These are phyloP conservation scores for Parmales sp. DNA, from an alignment of 108 stramenopile genomes.

Conservation along the genomic window DNA sequence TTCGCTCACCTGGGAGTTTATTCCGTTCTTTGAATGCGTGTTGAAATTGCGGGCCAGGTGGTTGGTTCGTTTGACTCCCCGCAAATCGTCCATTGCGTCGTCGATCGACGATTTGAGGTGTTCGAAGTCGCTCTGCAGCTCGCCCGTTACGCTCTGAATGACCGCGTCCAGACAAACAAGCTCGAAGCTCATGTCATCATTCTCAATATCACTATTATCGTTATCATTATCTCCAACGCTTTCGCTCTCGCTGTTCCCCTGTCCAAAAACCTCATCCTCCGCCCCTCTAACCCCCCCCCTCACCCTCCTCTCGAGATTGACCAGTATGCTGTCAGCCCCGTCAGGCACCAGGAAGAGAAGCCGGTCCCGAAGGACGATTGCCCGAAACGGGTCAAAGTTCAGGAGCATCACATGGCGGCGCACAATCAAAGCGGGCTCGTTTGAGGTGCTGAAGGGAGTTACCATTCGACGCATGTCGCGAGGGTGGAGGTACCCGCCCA, in stretches of 20 bases:
- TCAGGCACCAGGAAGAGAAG: constrained; percentile 62
- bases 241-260: not conserved
- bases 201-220: not conserved
- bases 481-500: constrained; percentile 78
- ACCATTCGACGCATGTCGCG: constrained; percentile 82
- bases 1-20: no score
- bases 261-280: constrained; percentile 43
- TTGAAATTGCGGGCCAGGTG: no score
- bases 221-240: not conserved
- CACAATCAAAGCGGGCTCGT: constrained; percentile 70
- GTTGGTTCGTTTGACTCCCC: no score
- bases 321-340: constrained; percentile 71
- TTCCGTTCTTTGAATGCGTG: no score
- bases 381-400: constrained; percentile 72
- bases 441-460: constrained; percentile 72
- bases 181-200: constrained; percentile 52
- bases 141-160: constrained; percentile 43
- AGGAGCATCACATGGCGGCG: constrained; percentile 73
- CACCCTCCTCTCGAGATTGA: constrained; percentile 50
- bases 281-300: constrained; percentile 41
- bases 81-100: constrained; percentile 34
- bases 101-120: constrained; percentile 33
- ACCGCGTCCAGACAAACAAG: constrained; percentile 68
- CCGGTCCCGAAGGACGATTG: constrained; percentile 66
- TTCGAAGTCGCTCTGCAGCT: constrained; percentile 49